Base-by-base conservation (phyloP, 805 yeast genomes). In the Maudiozyma barnettii region DNA sequence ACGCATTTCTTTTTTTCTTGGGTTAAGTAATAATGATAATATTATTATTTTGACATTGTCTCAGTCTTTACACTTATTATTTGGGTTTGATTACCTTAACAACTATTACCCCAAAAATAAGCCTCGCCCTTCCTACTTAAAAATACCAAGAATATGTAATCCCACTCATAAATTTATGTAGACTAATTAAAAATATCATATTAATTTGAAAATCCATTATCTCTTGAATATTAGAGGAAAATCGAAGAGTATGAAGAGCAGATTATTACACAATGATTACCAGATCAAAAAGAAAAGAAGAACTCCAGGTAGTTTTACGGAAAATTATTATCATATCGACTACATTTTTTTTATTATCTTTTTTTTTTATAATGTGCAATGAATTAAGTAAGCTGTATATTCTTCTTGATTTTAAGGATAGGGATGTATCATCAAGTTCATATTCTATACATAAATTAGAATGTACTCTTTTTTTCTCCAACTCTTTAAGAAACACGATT, bases 201-300 rank as follows among this genome's bases (percentile, higher is more conserved):
- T 26, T 6, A 26, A 26, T 26, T 26, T 26, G 8, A 26, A 26
- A 26, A 4, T 26, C 30, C 30, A 26, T 26, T 26, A 26, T 26
- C 30, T 26, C 30, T 26, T 26, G 8, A 6, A 26, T 26, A 26
- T 6, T 26, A 26, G 30, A 26, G 40, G 40, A 37, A 37, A 37
- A 37, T n/a, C 40, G 40, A 37, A 37, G 23, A 37, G 40, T 37
- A 37, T 6, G 40, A 37, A 21, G 22, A 37, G 40, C 40, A 37
- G 40, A 37, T 37, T 37, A 16, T 21, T 37, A 21, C 21, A 37
- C 40, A 37, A 37, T 37, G 40, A 37, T 37, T 37, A 37, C 40
- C 40, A 37, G 40, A 37, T 37, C 40, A 37, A 37, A 37, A 19
- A 37, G 36, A 33, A 33, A 33, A n/a, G 18, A 33, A 33, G n/a